Percentiles rank a stretch among this genome's conserved stretches.
These are phyloP conservation scores for Microdochium bolleyi DNA, from an alignment of 2,329 filamentous ascomycete genomes.

Conservation along the genomic window DNA sequence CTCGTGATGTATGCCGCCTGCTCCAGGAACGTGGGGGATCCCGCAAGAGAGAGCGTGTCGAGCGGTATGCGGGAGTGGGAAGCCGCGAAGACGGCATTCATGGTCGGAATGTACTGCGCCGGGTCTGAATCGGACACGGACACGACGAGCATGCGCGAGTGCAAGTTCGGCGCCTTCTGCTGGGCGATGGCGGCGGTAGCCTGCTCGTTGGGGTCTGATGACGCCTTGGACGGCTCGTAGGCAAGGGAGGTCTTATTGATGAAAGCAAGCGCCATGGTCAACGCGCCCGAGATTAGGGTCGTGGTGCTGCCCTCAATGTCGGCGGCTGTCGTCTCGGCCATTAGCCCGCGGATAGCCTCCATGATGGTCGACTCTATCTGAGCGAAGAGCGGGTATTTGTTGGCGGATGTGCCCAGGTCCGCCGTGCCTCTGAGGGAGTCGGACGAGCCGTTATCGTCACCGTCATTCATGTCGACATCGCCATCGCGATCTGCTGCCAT, in stretches of 20 bases:
- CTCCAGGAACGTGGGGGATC: constrained; percentile 85
- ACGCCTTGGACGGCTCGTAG: constrained; percentile 47
- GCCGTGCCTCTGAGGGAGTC: constrained; percentile 16
- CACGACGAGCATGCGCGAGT: constrained; percentile 79
- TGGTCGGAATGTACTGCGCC: constrained; percentile 92
- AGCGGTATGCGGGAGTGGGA: constrained; percentile 83
- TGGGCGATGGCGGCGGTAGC: constrained; percentile 19
- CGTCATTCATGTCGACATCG: constrained; percentile 52
- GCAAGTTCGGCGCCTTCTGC: constrained; percentile 41
- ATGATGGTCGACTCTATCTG: constrained; percentile 78
- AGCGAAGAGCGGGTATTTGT: constrained; percentile 91
- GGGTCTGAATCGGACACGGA: constrained; percentile 81
- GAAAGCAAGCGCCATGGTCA: constrained; percentile 82
- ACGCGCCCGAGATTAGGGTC: constrained; percentile 82
- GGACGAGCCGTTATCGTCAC: constrained; percentile 21
- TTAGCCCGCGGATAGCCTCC: constrained; percentile 63
- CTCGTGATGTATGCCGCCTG: constrained; percentile 66
- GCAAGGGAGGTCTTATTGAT: constrained; percentile 75
- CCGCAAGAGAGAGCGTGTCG: constrained; percentile 81
- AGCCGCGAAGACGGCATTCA: constrained; percentile 97
- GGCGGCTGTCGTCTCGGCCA: constrained; percentile 56
- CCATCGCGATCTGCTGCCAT: constrained; percentile 27
- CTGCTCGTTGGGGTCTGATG: constrained; percentile 23
- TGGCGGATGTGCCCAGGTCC: constrained; percentile 44
- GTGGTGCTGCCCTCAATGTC: constrained; percentile 68